These are phyloP conservation scores for Myochromella boudieri DNA, from an alignment of 768 basidiomycete species.

Conservation along the genomic window DNA sequence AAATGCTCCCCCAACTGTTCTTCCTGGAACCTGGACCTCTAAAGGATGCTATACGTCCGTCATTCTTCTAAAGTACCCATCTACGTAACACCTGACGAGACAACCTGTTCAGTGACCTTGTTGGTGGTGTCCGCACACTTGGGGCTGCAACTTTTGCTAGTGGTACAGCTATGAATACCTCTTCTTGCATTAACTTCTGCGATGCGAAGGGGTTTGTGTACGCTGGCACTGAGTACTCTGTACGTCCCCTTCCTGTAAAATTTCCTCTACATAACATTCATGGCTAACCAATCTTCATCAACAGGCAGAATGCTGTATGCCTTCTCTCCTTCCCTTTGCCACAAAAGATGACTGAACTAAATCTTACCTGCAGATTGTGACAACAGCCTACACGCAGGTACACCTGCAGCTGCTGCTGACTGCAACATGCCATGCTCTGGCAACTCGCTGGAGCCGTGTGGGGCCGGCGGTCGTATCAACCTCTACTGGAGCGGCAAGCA, in stretches of 20 bases:
- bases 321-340: conserved; percentile 7
- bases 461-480: conserved; percentile 57
- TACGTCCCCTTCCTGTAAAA: conserved; percentile 15
- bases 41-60: conserved; percentile 63
- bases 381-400: conserved; percentile 46
- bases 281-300: conserved; percentile 14
- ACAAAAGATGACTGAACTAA: not conserved
- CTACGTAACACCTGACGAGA: not conserved
- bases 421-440: conserved; percentile 67
- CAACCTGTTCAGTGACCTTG: conserved; percentile 45
- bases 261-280: not conserved
- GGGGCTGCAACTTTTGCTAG: conserved; percentile 43
- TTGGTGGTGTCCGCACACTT: conserved; percentile 54
- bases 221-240: conserved; percentile 66
- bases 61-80: not conserved
- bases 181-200: conserved; percentile 49
- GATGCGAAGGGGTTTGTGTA: conserved; percentile 49
- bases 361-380: conserved; percentile 55
- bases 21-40: conserved; percentile 57
- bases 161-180: conserved; percentile 59
- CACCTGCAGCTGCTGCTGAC: conserved; percentile 45
- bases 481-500: conserved; percentile 61
- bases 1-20: conserved; percentile 28
- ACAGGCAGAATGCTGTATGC: conserved; percentile 54
- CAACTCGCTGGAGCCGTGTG: conserved; percentile 56